Conservation (phyloP, 305 asterid genomes). For the Fraxinus sp. region DNA sequence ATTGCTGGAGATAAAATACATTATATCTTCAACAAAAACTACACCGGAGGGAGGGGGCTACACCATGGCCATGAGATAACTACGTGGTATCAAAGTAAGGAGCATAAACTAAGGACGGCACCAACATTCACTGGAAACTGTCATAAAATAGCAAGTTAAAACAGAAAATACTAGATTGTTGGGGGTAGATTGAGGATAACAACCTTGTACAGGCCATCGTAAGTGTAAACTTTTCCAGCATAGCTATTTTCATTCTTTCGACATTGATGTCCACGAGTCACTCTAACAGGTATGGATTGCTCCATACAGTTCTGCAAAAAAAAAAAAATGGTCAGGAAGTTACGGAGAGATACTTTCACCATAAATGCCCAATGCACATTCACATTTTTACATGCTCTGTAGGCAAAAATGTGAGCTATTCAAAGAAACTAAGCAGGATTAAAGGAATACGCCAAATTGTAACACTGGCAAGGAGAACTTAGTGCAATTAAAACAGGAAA, state of each 20-base stretch:
- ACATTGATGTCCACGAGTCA: constrained; percentile 79
- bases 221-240: constrained; percentile 78
- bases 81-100: neutral
- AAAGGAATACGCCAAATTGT: neutral
- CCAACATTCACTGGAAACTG: neutral
- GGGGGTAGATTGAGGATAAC: neutral
- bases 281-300: constrained; percentile 69
- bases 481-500: neutral
- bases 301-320: constrained; percentile 63
- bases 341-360: neutral
- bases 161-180: neutral
- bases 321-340: constrained; percentile 1
- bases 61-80: neutral
- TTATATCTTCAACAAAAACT: neutral
- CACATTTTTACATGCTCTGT: neutral
- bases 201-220: constrained; percentile 89
- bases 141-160: neutral
- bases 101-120: neutral
- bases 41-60: neutral
- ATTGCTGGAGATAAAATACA: neutral
- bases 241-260: constrained; percentile 41
- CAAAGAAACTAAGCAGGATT: neutral
- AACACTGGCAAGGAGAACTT: neutral
- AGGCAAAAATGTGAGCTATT: neutral
- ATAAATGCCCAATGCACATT: neutral